phyloP scores from a whole-genome alignment of 2,329 filamentous ascomycete species.

The Endocalyx cinctus region DNA sequence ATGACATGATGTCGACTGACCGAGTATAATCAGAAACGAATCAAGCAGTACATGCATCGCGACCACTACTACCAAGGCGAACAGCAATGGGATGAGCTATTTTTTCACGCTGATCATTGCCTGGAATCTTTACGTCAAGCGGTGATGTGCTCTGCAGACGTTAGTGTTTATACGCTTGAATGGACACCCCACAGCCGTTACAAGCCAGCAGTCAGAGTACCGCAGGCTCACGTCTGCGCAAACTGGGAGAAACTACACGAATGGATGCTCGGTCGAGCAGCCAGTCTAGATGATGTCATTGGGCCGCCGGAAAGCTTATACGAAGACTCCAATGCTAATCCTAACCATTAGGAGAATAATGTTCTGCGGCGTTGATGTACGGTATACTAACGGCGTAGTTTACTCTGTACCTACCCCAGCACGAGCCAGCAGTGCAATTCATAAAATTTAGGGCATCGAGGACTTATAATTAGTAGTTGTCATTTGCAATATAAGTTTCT shows the following conservation, averaged over 20 bases:
- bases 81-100: slow-evolving; percentile 4
- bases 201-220: slow-evolving; percentile 5
- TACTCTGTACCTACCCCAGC: neutral
- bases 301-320: neutral
- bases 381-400: neutral
- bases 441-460: neutral
- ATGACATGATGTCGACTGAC: neutral
- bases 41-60: slow-evolving; percentile 7
- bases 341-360: neutral
- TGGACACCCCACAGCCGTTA: slow-evolving; percentile 6
- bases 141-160: slow-evolving; percentile 2
- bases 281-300: slow-evolving; percentile 2
- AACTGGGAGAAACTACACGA: slow-evolving; percentile 7
- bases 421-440: neutral
- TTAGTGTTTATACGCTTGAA: slow-evolving; percentile 6
- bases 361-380: neutral
- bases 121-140: slow-evolving; percentile 7
- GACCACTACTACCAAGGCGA: slow-evolving; percentile 5
- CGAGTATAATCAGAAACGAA: slow-evolving; percentile 4
- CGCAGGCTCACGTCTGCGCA: slow-evolving; percentile 4
- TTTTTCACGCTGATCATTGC: slow-evolving; percentile 6
- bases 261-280: slow-evolving; percentile 6
- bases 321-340: neutral
- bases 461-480: too few relatives aligned
- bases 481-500: too few relatives aligned